Evolutionary conservation across 805 yeast genomes (phyloP), one percentile per base, ranked within the genome.

Genomic region (Clavispora vitiphila): DNA sequence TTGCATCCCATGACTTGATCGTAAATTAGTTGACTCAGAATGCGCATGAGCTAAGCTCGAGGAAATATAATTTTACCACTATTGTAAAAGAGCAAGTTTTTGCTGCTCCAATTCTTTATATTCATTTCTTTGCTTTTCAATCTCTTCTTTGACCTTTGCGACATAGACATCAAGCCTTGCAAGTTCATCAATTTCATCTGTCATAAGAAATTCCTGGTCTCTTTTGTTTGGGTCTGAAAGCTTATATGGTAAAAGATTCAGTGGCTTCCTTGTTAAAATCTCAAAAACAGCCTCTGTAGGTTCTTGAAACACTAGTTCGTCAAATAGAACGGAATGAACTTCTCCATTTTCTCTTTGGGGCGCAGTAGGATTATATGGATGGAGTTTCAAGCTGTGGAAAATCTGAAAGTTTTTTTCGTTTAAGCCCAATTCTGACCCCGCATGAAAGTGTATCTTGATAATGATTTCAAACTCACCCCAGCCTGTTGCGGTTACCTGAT

Each of bases 381-480:
- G 99, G 25, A 93, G 72, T 60, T 90, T 87, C 53, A 93, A 68
- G 49, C 86, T 96, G 58, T 93, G 99, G 57, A 88, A 86, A 38
- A 93, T 70, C 32, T 81, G 84, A 36, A 93, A 67, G 61, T 85
- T 82, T 67, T 93, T 93, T 58, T 93, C 99, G 51, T 81, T 83
- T 25, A 69, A 65, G 2, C 73, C 72, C 32, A 69, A 53, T 35
- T 69, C 75, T 12, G 95, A 83, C 23, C 86, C 95, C n/a, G 82
- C 75, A 29, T 81, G 82, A 61, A 93, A 93, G 60, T 82, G 90
- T 14, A 93, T 78, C 58, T 90, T 86, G 41, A 93, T 81, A 27
- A 86, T 78, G 47, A 93, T 84, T 57, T 93, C 99, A 63, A 93
- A 93, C 62, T 93, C 99, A 51, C 99, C 99, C 99, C 99, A 93